Evolutionary conservation across 2,329 filamentous ascomycete species (phyloP).

Genomic region (Alternaria sp.): DNA sequence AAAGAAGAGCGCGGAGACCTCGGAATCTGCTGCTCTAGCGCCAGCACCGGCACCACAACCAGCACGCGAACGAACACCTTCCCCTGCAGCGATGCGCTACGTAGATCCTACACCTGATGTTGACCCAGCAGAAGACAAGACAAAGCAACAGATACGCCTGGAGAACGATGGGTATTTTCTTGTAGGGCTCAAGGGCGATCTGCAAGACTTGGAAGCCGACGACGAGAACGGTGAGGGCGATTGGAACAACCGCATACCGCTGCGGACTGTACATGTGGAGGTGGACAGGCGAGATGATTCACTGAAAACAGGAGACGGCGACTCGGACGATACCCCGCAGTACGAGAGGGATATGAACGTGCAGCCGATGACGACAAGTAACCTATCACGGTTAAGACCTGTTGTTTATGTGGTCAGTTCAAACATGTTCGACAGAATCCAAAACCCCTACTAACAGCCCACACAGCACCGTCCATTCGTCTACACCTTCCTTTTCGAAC

Average conservation of each 20-base stretch:
- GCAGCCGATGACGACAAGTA: slow-evolving; percentile 10
- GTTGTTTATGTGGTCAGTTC: slow-evolving; percentile 70
- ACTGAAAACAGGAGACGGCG: slow-evolving; percentile 20
- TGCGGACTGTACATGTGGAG: slow-evolving; percentile 74
- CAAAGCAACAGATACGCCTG: slow-evolving; percentile 61
- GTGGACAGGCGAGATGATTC: slow-evolving; percentile 57
- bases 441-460: background rate
- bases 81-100: slow-evolving; percentile 45
- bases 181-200: slow-evolving; percentile 72
- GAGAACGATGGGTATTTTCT: slow-evolving; percentile 67
- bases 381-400: slow-evolving; percentile 63
- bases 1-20: slow-evolving; percentile 25
- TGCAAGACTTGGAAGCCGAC: slow-evolving; percentile 63
- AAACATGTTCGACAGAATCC: fast-evolving
- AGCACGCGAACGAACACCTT: slow-evolving; percentile 21
- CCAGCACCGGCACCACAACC: background rate
- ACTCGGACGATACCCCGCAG: slow-evolving; percentile 33
- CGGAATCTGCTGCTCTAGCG: slow-evolving; percentile 3
- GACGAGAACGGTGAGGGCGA: slow-evolving; percentile 46
- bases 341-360: slow-evolving; percentile 33
- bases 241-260: slow-evolving; percentile 62
- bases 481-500: slow-evolving; percentile 76
- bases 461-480: slow-evolving; percentile 72
- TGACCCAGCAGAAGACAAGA: slow-evolving; percentile 65
- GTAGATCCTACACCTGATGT: slow-evolving; percentile 53